phyloP scores from a whole-genome alignment of 176 grass and related monocot species.

The Saccharum spontaneum region DNA sequence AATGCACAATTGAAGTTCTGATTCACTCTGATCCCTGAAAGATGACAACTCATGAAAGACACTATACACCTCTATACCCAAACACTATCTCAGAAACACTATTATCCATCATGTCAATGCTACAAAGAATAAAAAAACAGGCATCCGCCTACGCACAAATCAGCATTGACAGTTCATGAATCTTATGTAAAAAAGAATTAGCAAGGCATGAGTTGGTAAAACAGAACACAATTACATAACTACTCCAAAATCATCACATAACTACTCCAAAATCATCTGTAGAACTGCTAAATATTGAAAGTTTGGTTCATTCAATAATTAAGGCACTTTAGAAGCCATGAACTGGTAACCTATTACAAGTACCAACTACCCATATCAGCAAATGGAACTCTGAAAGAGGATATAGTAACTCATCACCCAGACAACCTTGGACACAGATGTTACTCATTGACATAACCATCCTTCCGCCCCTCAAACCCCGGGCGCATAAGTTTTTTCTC shows the following conservation, averaged over 20 bases:
- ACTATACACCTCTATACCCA: background rate
- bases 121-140: background rate
- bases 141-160: background rate
- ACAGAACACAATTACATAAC: background rate
- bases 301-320: slow-evolving; percentile 1
- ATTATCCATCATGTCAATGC: background rate
- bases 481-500: slow-evolving; percentile 94
- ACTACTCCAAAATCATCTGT: background rate
- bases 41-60: background rate
- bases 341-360: slow-evolving; percentile 26
- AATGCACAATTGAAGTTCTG: background rate
- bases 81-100: background rate
- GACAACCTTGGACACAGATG: background rate
- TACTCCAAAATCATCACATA: background rate
- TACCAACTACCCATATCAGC: background rate
- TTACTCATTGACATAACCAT: slow-evolving; percentile 80
- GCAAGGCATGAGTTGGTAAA: background rate
- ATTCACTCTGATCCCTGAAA: background rate
- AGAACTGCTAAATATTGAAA: slow-evolving; percentile 22
- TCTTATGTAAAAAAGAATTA: background rate
- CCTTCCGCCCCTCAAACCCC: slow-evolving; percentile 86
- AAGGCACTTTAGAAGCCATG: background rate
- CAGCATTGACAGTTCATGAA: background rate
- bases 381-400: slow-evolving; percentile 20
- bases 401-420: background rate